A percentile compares a stretch with the other conserved stretches of the same genome.
These are phyloP conservation scores for Wickerhamiella brachini DNA, from an alignment of 805 yeast genomes.

Conservation along the genomic window DNA sequence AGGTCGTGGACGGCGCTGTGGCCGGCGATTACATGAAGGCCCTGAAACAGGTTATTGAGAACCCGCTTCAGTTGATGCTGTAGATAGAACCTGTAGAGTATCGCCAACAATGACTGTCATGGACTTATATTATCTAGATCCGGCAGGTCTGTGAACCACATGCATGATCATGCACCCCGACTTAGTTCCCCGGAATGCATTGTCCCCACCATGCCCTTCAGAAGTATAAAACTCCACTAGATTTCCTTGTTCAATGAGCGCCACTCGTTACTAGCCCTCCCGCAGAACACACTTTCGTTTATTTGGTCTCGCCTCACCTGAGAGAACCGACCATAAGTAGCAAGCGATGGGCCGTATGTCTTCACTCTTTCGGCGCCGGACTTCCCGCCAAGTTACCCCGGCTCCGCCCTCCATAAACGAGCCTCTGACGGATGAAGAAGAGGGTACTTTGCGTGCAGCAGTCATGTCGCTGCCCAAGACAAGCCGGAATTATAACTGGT, in stretches of 20 bases:
- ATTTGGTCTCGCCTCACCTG: neutral
- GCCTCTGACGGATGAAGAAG: slow-evolving; percentile 3
- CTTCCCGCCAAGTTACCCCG: neutral
- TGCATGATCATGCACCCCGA: neutral
- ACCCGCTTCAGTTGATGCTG: slow-evolving; percentile 86
- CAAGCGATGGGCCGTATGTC: neutral
- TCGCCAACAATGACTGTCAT: neutral
- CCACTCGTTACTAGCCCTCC: neutral
- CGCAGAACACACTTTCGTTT: neutral
- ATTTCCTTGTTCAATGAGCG: neutral
- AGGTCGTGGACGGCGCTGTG: slow-evolving; percentile 92
- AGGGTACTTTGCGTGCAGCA: neutral
- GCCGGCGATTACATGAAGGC: slow-evolving; percentile 96
- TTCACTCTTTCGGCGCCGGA: neutral
- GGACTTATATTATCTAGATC: neutral
- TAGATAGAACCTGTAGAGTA: slow-evolving; percentile 26
- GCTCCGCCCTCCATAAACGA: neutral
- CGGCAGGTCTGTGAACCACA: neutral
- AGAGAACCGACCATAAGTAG: neutral
- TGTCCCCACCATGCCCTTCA: neutral
- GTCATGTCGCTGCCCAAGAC: neutral
- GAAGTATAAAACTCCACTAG: neutral
- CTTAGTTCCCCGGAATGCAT: neutral
- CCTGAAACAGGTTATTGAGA: slow-evolving; percentile 79
- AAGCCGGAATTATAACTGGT: neutral